phyloP scores from a whole-genome alignment of 1,284 basidiomycete species.

The Cryptococcus deneoformans region DNA sequence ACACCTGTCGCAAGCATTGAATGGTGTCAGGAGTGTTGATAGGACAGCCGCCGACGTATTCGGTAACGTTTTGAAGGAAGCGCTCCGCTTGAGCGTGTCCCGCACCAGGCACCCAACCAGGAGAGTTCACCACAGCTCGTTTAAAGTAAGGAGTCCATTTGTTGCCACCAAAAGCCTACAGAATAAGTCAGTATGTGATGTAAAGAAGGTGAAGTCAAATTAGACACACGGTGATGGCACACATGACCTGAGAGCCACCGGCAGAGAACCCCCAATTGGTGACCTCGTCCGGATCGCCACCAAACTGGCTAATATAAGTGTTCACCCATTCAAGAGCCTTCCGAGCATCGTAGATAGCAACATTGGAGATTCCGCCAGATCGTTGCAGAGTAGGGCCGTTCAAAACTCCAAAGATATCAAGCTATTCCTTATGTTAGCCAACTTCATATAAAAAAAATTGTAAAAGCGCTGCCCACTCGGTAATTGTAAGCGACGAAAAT shows the following conservation, averaged over 20 bases:
- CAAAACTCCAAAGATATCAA: constrained; percentile 6
- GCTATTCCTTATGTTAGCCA: constrained; percentile 25
- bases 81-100: constrained; percentile 5
- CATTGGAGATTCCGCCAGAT: constrained; percentile 54
- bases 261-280: constrained; percentile 61
- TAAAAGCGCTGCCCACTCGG: constrained; percentile 38
- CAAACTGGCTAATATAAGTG: constrained; percentile 37
- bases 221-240: constrained; percentile 1
- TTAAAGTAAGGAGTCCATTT: constrained; percentile 52
- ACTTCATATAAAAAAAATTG: constrained; percentile 54
- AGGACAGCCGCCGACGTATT: constrained; percentile 2
- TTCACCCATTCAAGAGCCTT: constrained; percentile 40
- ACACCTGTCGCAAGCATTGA: constrained; percentile 54
- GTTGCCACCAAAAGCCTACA: constrained; percentile 6
- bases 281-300: constrained; percentile 41
- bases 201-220: neutral
- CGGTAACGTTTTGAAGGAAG: constrained; percentile 8
- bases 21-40: constrained; percentile 52
- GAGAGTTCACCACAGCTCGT: constrained; percentile 42
- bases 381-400: constrained; percentile 8
- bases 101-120: constrained; percentile 43
- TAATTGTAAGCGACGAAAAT: constrained; percentile 62
- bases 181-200: neutral
- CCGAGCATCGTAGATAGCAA: constrained; percentile 51
- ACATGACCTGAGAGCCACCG: constrained; percentile 38